Base-by-base conservation (phyloP, 371 early-diverging fungal genomes). In the Mucor irregularis region DNA sequence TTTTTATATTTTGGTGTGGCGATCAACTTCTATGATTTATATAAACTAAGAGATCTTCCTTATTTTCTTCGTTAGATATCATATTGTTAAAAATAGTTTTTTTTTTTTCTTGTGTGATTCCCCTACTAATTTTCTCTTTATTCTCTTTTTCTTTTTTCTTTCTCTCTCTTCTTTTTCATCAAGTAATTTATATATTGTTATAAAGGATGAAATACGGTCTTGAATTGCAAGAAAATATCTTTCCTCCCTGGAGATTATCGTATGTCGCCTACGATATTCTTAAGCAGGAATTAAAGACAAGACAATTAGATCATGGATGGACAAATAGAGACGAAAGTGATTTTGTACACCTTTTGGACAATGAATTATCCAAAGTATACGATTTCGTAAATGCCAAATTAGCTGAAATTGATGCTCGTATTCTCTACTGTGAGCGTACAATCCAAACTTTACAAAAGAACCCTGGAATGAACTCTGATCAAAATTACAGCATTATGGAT, bases 261-360 rank as follows among this genome's bases (percentile, higher is more conserved):
- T 98, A 97, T 71, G 69, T 96, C 8, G 91, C 94, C 62, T 98
- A 97, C 55, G 90, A 94, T 58, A 86, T 83, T 7, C 85, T 97
- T 56, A 97, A 95, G 65, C 78, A 80, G 10, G 89, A 84, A 56
- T 82, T 95, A 54, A 94, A 94, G 67, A n/a, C 73, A 24, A 47
- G 80, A 24, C 66, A 64, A 28, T 49, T 64, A 46, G 63, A 71
- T 49, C 68, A 66, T 62, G 53, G 75, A 52, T 88, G 88, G 79
- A 81, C 79, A 9, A 85, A 90, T 25, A 75, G 78, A 48, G 89
- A 89, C 49, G 97, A 96, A 65, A 69, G 81, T 7, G 85, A 84
- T 42, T 95, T 94, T 70, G 84, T 91, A 5, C 53, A 89, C 56
- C 62, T 86, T 26, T 71, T 95, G 22, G 95, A 93, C 49, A 85